A percentile compares a stretch with the other conserved stretches of the same genome.
phyloP scores from a whole-genome alignment of 2,329 filamentous ascomycete genomes.

The Ramularia endophylla region DNA sequence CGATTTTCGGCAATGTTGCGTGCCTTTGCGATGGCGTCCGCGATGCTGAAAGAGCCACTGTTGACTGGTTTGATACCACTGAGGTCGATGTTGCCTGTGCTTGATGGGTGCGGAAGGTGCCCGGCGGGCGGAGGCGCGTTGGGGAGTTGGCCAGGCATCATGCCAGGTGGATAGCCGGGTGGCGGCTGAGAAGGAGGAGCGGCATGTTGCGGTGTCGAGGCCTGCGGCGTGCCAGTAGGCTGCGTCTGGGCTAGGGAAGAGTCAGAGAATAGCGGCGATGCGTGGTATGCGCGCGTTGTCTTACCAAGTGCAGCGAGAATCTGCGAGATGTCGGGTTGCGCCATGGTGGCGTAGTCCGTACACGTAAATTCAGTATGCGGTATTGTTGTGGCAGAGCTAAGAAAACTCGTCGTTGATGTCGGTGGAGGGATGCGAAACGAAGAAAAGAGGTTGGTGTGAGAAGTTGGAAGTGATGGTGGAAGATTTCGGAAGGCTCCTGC shows the following conservation, averaged over 20 bases:
- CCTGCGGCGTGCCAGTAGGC: constrained; percentile 22
- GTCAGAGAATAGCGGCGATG: constrained; percentile 6
- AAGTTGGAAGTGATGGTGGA: constrained; percentile 2
- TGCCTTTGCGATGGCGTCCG: constrained; percentile 78
- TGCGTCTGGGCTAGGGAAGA: constrained; percentile 42
- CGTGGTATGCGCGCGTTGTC: constrained; percentile 9
- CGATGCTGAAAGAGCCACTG: constrained; percentile 75
- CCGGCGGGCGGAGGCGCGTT: constrained; percentile 23
- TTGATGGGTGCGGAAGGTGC: constrained; percentile 60
- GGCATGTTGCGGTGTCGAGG: constrained; percentile 44
- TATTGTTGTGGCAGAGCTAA: constrained; percentile 2
- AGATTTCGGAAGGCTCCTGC: constrained; percentile 2
- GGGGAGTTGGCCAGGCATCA: constrained; percentile 34
- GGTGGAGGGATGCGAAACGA: not conserved
- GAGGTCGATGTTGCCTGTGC: constrained; percentile 71
- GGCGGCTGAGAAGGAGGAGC: constrained; percentile 31
- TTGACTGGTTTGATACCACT: constrained; percentile 73
- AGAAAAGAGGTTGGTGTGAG: constrained; percentile 1
- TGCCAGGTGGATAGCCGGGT: constrained; percentile 36
- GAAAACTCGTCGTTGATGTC: not conserved
- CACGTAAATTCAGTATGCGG: not conserved
- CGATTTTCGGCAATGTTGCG: constrained; percentile 76
- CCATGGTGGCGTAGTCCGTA: constrained; percentile 31
- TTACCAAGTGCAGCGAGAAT: constrained; percentile 48
- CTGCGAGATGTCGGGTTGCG: constrained; percentile 44